Evolutionary conservation across 164 flowering plant species (phyloP).

Genomic region (Tetrastigma voinierianum): DNA sequence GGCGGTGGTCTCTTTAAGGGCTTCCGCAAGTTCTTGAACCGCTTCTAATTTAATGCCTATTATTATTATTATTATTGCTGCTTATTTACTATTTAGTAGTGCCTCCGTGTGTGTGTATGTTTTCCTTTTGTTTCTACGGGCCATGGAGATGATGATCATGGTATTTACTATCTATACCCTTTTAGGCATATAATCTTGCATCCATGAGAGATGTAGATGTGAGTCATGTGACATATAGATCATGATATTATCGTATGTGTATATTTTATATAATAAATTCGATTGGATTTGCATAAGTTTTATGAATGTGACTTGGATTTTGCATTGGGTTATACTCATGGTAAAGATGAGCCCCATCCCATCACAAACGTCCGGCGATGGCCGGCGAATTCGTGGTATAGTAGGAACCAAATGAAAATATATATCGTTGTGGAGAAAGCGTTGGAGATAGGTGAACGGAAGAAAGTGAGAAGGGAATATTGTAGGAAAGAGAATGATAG

Average conservation of each 20-base stretch:
- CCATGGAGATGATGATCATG: too few relatives aligned
- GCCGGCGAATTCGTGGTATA: too few relatives aligned
- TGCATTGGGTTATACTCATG: too few relatives aligned
- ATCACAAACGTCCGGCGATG: too few relatives aligned
- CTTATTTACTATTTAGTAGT: background rate
- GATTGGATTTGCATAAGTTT: too few relatives aligned
- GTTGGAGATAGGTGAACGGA: too few relatives aligned
- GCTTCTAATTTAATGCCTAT: conserved; percentile 13
- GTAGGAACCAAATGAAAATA: too few relatives aligned
- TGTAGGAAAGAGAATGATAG: too few relatives aligned
- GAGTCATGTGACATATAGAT: background rate
- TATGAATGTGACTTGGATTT: too few relatives aligned
- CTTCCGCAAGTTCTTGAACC: conserved; percentile 35
- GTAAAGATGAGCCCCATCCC: too few relatives aligned
- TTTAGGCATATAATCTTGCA: conserved; percentile 16
- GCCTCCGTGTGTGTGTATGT: background rate
- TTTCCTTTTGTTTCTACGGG: background rate
- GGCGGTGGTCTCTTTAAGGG: conserved; percentile 9
- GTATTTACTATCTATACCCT: background rate
- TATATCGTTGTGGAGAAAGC: too few relatives aligned
- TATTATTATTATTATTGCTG: background rate
- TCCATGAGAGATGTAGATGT: conserved; percentile 14
- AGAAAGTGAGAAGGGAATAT: too few relatives aligned
- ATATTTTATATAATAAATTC: background rate
- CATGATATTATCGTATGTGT: background rate